These are phyloP conservation scores for Daldinia vernicosa DNA, from an alignment of 495 filamentous ascomycete species.

Conservation along the genomic window DNA sequence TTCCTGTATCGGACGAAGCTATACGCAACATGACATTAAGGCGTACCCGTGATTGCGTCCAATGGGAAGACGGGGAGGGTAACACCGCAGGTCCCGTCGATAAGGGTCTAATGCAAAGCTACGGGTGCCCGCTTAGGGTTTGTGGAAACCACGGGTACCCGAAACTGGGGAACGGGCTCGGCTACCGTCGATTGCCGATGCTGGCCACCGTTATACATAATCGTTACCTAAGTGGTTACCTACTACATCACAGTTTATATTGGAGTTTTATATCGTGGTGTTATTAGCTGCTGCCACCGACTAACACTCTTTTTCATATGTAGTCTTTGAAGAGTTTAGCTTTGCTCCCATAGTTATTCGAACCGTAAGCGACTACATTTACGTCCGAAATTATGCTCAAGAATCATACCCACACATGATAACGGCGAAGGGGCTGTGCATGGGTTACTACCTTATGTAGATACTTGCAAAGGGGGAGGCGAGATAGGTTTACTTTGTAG, in stretches of 20 bases:
- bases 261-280: too few relatives aligned
- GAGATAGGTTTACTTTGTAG: not conserved
- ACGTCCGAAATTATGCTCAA: not conserved
- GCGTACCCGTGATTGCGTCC: constrained; percentile 10
- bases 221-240: constrained; percentile 26
- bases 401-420: not conserved
- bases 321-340: not conserved
- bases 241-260: not conserved
- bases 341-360: not conserved
- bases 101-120: not conserved
- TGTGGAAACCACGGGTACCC: not conserved
- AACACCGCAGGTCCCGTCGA: constrained; percentile 16
- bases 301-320: too few relatives aligned
- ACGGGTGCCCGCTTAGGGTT: not conserved
- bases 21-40: constrained; percentile 30
- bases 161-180: not conserved
- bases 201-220: constrained; percentile 26
- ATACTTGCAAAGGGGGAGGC: not conserved
- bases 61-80: constrained; percentile 4
- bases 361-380: not conserved
- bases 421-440: not conserved
- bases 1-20: constrained; percentile 30
- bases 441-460: not conserved
- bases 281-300: too few relatives aligned
- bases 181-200: constrained; percentile 24